These are phyloP conservation scores for Lachnellula cervina DNA, from an alignment of 2,329 filamentous ascomycete genomes.

Conservation along the genomic window DNA sequence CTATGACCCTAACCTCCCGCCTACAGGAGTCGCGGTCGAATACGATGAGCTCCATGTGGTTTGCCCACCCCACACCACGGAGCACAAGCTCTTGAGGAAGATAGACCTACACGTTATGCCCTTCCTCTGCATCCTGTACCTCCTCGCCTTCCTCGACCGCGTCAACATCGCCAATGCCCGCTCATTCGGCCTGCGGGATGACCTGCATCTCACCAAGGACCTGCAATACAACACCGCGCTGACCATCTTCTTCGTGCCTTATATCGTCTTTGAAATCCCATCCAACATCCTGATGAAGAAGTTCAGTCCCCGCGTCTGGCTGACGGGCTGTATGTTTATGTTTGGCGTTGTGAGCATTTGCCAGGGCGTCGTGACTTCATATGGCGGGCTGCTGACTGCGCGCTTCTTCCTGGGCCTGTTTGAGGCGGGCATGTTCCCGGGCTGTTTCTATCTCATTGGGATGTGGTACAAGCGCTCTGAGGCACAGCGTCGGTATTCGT, in stretches of 20 bases:
- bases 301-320: conserved; percentile 63
- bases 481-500: conserved; percentile 85
- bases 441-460: conserved; percentile 68
- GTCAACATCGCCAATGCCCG: conserved; percentile 78
- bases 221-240: conserved; percentile 69
- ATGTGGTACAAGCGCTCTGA: conserved; percentile 90
- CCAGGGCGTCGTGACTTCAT: conserved; percentile 49
- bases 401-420: conserved; percentile 81
- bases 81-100: conserved; percentile 61
- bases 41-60: conserved; percentile 26
- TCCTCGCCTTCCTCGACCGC: conserved; percentile 64
- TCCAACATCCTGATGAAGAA: conserved; percentile 69
- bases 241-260: conserved; percentile 79
- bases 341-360: conserved; percentile 46
- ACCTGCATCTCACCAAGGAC: conserved; percentile 52
- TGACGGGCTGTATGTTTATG: conserved; percentile 70
- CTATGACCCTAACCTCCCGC: conserved; percentile 22
- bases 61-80: conserved; percentile 36
- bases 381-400: conserved; percentile 71
- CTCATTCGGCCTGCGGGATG: conserved; percentile 58
- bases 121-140: conserved; percentile 66
- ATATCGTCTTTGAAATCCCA: conserved; percentile 67
- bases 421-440: conserved; percentile 73
- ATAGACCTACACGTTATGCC: conserved; percentile 70
- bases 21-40: conserved; percentile 8